Evolutionary conservation across 495 filamentous ascomycete species (phyloP), one percentile per base, ranked within the genome.

Genomic region (Friedmanniomyces simplex): DNA sequence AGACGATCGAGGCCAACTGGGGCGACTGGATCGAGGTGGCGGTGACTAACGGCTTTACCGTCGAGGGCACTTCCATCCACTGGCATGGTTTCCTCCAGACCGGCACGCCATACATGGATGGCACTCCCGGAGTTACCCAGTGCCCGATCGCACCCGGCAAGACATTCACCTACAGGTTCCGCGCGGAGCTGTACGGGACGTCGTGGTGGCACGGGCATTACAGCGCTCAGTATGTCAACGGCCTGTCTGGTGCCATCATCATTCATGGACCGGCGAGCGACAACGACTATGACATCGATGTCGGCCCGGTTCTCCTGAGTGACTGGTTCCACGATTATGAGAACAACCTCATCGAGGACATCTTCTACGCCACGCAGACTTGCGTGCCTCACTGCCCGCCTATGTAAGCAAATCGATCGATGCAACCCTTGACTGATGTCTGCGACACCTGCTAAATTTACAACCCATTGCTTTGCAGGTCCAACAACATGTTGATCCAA

Each of bases 11-110:
- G 30, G 82, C 80, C 3, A 68, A 83, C 54, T 82, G 81, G 77
- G 82, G 82, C 12, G 81, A 85, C 59, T 76, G 61, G 37, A 70
- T 86, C 37, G 54, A 77, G 32, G 67, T 85, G 41, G 76, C 68
- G 37, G 78, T 86, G 20, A 50, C 54, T 0, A 66, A 59, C 47
- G 36, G 61, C 18, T 55, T 73, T 22, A 64, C 60, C 12, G 63
- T 62, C 41, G 70, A 75, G 52, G 72, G 73, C 5, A 74, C 72
- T 2, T 39, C 51, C 13, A 54, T 65, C 21, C 63, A 65, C 24
- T 65, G 59, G 60, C 63, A 65, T 37, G 63, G 63, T 28, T 42
- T 63, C 51, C 54, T 56, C 28, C 63, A 65, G 39, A 55, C 18
- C 37, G 63, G 59, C 4, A 63, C 55, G 10, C 62, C 57, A 22